phyloP scores from a whole-genome alignment of 257 asterid genomes.

The Solanum chmielewskii region DNA sequence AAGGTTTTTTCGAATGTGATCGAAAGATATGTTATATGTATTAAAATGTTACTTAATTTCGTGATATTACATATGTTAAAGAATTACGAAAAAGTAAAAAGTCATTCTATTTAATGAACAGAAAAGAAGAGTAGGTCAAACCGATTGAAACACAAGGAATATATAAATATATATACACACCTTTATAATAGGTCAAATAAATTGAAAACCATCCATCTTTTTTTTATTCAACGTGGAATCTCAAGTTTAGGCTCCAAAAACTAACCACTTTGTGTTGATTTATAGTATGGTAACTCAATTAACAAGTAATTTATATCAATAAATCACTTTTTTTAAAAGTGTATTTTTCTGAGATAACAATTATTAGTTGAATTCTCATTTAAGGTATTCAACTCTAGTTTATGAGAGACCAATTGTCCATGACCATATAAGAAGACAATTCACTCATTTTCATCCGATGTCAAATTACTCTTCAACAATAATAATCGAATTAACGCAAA shows the following conservation, averaged over 20 bases:
- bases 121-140: too few relatives aligned
- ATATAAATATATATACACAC: too few relatives aligned
- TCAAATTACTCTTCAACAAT: background rate
- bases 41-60: too few relatives aligned
- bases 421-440: background rate
- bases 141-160: too few relatives aligned
- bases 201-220: too few relatives aligned
- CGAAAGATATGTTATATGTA: too few relatives aligned
- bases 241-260: background rate
- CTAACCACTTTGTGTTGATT: background rate
- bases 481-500: background rate
- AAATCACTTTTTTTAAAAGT: too few relatives aligned
- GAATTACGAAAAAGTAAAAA: too few relatives aligned
- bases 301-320: background rate
- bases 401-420: background rate
- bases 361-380: too few relatives aligned
- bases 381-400: background rate
- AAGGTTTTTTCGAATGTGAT: too few relatives aligned
- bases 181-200: background rate
- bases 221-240: background rate
- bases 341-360: background rate
- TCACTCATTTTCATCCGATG: background rate
- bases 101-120: accelerated
- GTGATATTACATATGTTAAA: too few relatives aligned
- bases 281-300: background rate